Base-by-base conservation (phyloP, 306 rosid species). In the Gillenia trifoliata region DNA sequence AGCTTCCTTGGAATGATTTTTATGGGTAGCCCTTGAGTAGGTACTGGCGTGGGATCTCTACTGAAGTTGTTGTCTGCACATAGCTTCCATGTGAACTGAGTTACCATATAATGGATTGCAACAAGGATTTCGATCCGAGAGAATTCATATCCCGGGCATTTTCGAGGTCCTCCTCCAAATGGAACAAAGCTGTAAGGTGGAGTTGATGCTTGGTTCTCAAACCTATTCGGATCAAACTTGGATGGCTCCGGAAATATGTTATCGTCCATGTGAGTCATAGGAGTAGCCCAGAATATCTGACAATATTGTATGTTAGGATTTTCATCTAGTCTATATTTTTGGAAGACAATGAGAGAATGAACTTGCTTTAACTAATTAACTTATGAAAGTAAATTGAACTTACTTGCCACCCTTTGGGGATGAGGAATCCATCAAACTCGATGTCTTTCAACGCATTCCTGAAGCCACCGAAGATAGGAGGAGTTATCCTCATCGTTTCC, bases 381-480 rank as follows among this genome's bases (percentile, higher is more conserved):
- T 16, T 34, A 56, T 3, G 40, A 23, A 4, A 38, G 41, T 38
- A 5, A n/a, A 54, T 74, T 72, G 80, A 64, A 80, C 84, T 79
- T 77, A 93, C 98, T 74, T 89, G 97, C 98, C 97, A 93, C 70
- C 97, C 98, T 82, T 91, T 85, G 5, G 96, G 98, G 59, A 93
- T 89, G 43, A 80, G 62, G 76, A 88, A 89, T 47, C 88, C 96
- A 52, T 63, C 86, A 13, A 73, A 91, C 64, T 93, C 89, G 34
- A 88, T 80, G 71, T 88, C 96, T 81, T 79, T 70, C 13, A 70
- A 3, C 11, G 92, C 89, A 63, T 62, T 83, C 68, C 89, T 82
- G 79, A 91, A 86, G 72, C 85, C 72, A 69, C 91, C 91, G 71
- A 86, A 89, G 28, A 89, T 3, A 3, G 93, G 98, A 82, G 97